These are phyloP conservation scores for Brasenia schreberi DNA, from an alignment of 164 flowering plant genomes.

Conservation along the genomic window DNA sequence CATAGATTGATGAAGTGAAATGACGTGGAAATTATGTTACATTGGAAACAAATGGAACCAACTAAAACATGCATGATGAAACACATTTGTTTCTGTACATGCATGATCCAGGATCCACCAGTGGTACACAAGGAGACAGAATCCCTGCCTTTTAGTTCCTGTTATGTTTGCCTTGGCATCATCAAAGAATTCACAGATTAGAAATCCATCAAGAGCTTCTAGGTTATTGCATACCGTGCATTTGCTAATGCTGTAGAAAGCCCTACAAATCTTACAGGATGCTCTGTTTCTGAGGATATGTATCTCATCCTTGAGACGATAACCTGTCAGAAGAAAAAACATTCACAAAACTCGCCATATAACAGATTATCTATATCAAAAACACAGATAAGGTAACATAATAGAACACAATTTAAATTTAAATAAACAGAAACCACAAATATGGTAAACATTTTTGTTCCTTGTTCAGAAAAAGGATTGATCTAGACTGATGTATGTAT, in stretches of 20 bases:
- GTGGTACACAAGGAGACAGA: too few relatives aligned
- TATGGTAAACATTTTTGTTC: neutral
- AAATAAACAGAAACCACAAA: neutral
- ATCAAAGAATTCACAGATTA: neutral
- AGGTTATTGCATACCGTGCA: conserved; percentile 53
- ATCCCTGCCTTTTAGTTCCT: too few relatives aligned
- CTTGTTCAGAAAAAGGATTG: neutral
- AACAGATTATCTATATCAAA: neutral
- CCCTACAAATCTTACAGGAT: conserved; percentile 84
- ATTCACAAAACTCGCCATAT: neutral
- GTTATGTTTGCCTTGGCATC: too few relatives aligned
- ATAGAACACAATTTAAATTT: neutral
- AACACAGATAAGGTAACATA: neutral
- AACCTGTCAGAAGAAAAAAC: conserved; percentile 39
- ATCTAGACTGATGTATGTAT: neutral
- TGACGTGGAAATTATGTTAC: too few relatives aligned
- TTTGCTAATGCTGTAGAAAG: conserved; percentile 97
- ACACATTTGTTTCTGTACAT: too few relatives aligned
- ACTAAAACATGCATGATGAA: too few relatives aligned
- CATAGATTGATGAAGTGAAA: too few relatives aligned
- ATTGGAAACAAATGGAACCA: too few relatives aligned
- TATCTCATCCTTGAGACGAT: conserved; percentile 98
- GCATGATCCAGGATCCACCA: too few relatives aligned
- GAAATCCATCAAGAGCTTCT: too few relatives aligned
- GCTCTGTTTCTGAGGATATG: conserved; percentile 94